Evolutionary conservation across 73 alveolate species (phyloP), one percentile per base, ranked within the genome.

Genomic region (Stentor coeruleus): DNA sequence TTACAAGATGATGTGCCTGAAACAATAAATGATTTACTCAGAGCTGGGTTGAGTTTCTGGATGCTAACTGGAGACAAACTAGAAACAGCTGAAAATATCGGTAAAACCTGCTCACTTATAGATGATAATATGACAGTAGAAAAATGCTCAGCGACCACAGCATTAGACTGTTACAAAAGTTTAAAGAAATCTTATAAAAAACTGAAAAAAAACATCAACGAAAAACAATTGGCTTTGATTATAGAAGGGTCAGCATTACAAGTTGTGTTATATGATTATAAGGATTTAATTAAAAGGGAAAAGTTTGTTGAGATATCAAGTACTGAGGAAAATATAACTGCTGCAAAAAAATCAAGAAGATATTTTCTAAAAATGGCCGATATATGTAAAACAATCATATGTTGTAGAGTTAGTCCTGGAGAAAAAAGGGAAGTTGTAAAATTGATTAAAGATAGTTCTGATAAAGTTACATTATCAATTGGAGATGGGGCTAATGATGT

Each of bases 401-500:
- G 99, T 83, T 93, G 99, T 86, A 77, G 99, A 82, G 98, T 96
- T 3, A 88, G 98, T 3, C 99, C 99, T 33, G 87, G 91, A 33
- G 92, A 96, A 75, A 96, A 96, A 79, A 94, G 97, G 77, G 97
- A 95, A 81, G 97, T 96, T 15, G 98, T 96, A 33, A 76, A 93
- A 80, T 82, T 92, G 28, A 91, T 96, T 73, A 96, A 96, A 85
- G 92, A 92, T 77, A 92, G 90, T 83, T 81, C 85, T 35, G 74
- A 74, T 38, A 87, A 89, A 40, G 84, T 92, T 4, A 96, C 99
- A 35, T 87, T 96, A 39, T 97, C 99, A 33, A 94, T 97, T 26
- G 99, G 99, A 15, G 99, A 97, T 83, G 99, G 99, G 60, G 99
- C 99, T 28, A 97, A 97, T 88, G 99, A 97, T 84, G 99, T 97